Evolutionary conservation across 805 yeast species (phyloP), one percentile per base, ranked within the genome.

Genomic region (Barnettozyma pratensis): DNA sequence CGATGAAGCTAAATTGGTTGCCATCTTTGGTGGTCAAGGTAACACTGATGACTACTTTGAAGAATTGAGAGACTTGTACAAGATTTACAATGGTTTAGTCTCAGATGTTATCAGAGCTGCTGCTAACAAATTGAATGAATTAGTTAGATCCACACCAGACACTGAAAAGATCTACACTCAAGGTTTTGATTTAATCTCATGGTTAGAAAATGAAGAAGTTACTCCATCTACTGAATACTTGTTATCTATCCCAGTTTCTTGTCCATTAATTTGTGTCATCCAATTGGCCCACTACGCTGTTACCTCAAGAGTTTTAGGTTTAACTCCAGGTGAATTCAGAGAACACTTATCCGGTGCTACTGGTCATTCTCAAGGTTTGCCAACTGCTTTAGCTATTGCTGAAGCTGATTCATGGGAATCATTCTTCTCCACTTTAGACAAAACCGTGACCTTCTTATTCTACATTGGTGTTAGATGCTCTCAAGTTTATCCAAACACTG

Each of bases 11-110:
- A 73, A 76, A 52, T 69, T 91, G 48, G 81, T 78, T 51, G 96
- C 97, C 54, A 82, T 94, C 58, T 94, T 92, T 62, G 99, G 99
- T 66, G 99, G 99, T 63, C 99, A 94, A 75, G 99, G 99, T 71
- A 92, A 89, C 74, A 84, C 96, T 46, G 98, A 94, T 65, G 97
- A 94, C 67, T 94, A 89, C 74, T 94, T 94, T 60, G 97, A 91
- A 66, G 99, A 94, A 74, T 79, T 94, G 65, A 83, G 96, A 67
- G 95, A 89, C 56, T 67, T 91, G 51, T 85, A 87, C 74, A 72
- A 79, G 55, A 76, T 83, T 50, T 94, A 94, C 75, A 76, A 83
- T 56, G 87, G 87, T 29, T 74, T 92, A 54, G 73, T 90, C 48
- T 68, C 76, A 27, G 92, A 85, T 59, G 80, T 92, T 58, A 76